These are phyloP conservation scores for Penicillium cosmopolitanum DNA, from an alignment of 495 filamentous ascomycete species.

Conservation along the genomic window DNA sequence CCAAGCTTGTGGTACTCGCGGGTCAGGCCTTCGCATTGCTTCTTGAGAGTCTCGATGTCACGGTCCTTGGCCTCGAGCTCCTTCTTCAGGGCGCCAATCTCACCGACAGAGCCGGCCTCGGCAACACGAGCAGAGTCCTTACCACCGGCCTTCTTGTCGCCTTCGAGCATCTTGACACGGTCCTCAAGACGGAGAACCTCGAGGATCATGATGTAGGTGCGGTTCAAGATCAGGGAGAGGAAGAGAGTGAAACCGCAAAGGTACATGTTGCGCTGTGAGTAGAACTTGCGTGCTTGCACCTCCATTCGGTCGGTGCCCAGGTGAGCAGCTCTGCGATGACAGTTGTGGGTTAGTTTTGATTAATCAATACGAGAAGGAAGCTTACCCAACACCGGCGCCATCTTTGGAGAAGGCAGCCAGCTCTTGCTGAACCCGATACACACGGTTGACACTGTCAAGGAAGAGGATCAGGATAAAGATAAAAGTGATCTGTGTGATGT, in stretches of 20 bases:
- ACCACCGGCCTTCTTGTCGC: constrained; percentile 70
- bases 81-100: constrained; percentile 72
- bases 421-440: constrained; percentile 94
- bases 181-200: constrained; percentile 93
- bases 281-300: constrained; percentile 99
- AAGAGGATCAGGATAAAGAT: constrained; percentile 98
- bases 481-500: constrained; percentile 79
- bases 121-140: constrained; percentile 68
- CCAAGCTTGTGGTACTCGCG: constrained; percentile 82
- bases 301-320: constrained; percentile 93
- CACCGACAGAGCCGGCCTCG: constrained; percentile 70
- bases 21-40: constrained; percentile 76
- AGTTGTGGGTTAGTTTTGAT: constrained; percentile 28
- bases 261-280: constrained; percentile 99
- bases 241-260: constrained; percentile 99
- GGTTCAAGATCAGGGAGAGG: constrained; percentile 97
- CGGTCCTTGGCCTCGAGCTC: constrained; percentile 71
- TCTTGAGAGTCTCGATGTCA: constrained; percentile 80
- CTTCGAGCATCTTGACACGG: constrained; percentile 83
- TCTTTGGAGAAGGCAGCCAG: constrained; percentile 63
- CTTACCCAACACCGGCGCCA: constrained; percentile 48
- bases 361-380: constrained; percentile 3
- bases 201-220: constrained; percentile 97
- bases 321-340: constrained; percentile 60
- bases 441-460: constrained; percentile 97